Base-by-base conservation (phyloP, 306 rosid species). In the Vicia villosa region DNA sequence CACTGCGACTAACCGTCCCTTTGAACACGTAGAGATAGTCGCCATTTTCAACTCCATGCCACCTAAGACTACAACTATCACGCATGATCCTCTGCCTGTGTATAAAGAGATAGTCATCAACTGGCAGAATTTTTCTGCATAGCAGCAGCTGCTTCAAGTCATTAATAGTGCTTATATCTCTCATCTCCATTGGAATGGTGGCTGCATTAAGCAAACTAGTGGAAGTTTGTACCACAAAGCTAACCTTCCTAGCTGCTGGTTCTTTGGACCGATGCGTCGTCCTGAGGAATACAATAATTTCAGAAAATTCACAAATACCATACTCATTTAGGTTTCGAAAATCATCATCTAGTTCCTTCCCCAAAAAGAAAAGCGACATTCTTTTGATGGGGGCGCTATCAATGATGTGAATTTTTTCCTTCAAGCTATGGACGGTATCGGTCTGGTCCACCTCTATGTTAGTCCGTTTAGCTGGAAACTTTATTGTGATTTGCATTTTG, bases 21-120 rank as follows among this genome's bases (percentile, higher is more conserved):
- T 86, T 90, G 66, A 93, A 93, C n/a, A 90, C 90, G 56, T 88
- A 86, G 4, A 93, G 77, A 70, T 72, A 63, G 68, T 93, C 97
- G 5, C 98, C 97, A 75, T 84, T 83, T 77, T 87, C 88, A 57
- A 94, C 96, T 10, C 92, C 97, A 71, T 94, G 97, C 96, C 97
- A 90, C 45, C 83, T 62, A 30, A 90, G 92, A 73, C 96, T 93
- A 67, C 87, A 82, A 55, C 75, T 73, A 36, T 86, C 92, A 30
- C 84, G 83, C 98, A 90, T 93, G 73, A 90, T 93, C 78, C 98
- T 86, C 72, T 94, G 98, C 59, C 63, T 86, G 77, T 94, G 98
- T 58, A 94, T 84, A 61, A 94, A 90, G 84, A 94, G 60, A 55
- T 94, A 94, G 42, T 94, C 90, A 71, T 86, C 91, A 45, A 16